Evolutionary conservation across 1,139 yeast species (phyloP).

Genomic region (Kodamaea sp.): DNA sequence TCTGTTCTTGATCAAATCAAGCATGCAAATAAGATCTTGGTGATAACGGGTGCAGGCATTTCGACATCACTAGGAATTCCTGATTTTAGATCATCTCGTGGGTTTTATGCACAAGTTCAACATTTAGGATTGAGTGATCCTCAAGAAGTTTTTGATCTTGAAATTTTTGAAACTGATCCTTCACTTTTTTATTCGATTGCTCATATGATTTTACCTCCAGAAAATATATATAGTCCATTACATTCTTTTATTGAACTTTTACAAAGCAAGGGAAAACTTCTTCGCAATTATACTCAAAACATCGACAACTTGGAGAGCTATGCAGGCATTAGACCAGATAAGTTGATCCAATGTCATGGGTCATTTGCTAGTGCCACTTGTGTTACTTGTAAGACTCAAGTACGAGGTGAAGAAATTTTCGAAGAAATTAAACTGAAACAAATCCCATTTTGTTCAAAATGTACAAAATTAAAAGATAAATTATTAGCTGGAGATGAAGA

Average conservation of each 20-base stretch:
- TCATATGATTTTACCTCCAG: constrained; percentile 81
- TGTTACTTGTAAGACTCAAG: constrained; percentile 66
- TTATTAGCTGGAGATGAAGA: constrained; percentile 35
- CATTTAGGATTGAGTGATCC: constrained; percentile 78
- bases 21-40: constrained; percentile 61
- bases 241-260: constrained; percentile 78
- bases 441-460: constrained; percentile 71
- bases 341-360: constrained; percentile 91
- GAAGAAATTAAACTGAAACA: constrained; percentile 56
- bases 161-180: constrained; percentile 74
- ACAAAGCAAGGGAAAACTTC: constrained; percentile 72
- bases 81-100: constrained; percentile 87
- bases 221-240: constrained; percentile 69
- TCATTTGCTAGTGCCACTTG: constrained; percentile 92
- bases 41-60: constrained; percentile 94
- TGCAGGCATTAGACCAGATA: constrained; percentile 71
- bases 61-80: constrained; percentile 93
- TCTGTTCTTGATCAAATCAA: constrained; percentile 54
- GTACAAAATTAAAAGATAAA: constrained; percentile 38
- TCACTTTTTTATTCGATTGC: constrained; percentile 83
- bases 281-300: constrained; percentile 91
- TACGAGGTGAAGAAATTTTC: constrained; percentile 66
- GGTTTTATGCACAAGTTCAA: constrained; percentile 72
- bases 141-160: constrained; percentile 86
- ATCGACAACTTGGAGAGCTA: constrained; percentile 86